Base-by-base conservation (phyloP, 768 basidiomycete genomes). In the Cytidiella melzeri region DNA sequence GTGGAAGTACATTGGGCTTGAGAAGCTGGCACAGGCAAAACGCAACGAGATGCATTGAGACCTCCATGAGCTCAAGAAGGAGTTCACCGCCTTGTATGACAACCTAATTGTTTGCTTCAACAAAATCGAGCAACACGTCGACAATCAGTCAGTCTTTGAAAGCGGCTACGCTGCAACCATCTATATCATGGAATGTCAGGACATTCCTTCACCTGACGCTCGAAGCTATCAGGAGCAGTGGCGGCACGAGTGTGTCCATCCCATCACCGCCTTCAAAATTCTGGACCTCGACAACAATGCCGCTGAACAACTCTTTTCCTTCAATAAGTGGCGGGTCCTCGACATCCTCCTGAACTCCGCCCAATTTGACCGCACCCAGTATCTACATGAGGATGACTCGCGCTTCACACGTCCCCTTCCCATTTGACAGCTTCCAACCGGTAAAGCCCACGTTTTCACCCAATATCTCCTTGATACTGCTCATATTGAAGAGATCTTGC, bases 41-140 rank as follows among this genome's bases (percentile, higher is more conserved):
- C n/a, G n/a, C n/a, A n/a, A n/a, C n/a, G n/a, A n/a, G n/a, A n/a
- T n/a, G n/a, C n/a, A n/a, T n/a, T n/a, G n/a, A n/a, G n/a, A n/a
- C n/a, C n/a, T n/a, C n/a, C n/a, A n/a, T n/a, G n/a, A n/a, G n/a
- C n/a, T n/a, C n/a, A n/a, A n/a, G n/a, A n/a, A n/a, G n/a, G n/a
- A n/a, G n/a, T 72, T 63, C n/a, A n/a, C n/a, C n/a, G n/a, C n/a
- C n/a, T n/a, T n/a, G n/a, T n/a, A 73, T 41, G 69, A 73, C 55
- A 74, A 74, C 46, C 37, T 71, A 9, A 64, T 67, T n/a, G 48
- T 72, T 5, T 56, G 66, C 0, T 68, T 73, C 48, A 57, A 56
- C 9, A 61, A 66, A 5, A 72, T 66, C 50, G 64, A 69, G 0
- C 72, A 74, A 41, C 53, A 64, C 0, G 23, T 73, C 2, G 60